Conservation (phyloP, 2,329 filamentous ascomycete genomes). For the Fusarium tanahbumbuense region DNA sequence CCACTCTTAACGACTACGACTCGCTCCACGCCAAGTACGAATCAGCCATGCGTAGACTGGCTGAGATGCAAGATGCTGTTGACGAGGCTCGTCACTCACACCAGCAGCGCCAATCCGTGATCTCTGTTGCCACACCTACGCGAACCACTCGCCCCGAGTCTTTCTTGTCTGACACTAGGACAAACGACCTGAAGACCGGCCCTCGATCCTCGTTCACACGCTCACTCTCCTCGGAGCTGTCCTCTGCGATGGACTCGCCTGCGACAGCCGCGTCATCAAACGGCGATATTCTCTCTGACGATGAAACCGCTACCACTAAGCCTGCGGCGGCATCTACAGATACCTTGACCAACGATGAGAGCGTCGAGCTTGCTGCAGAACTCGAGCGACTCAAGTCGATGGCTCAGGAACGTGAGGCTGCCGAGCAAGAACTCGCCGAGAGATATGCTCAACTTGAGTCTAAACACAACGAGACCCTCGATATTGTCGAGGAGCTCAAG, state of each 20-base stretch:
- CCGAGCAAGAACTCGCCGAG: conserved; percentile 76
- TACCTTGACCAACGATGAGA: conserved; percentile 53
- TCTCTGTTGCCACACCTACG: conserved; percentile 64
- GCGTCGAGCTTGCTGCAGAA: conserved; percentile 69
- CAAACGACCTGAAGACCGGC: conserved; percentile 75
- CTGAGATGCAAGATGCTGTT: conserved; percentile 85
- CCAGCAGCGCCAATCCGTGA: conserved; percentile 65
- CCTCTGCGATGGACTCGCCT: conserved; percentile 83
- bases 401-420: conserved; percentile 80
- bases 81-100: conserved; percentile 79
- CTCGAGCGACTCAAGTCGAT: conserved; percentile 77
- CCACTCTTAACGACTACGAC: conserved; percentile 83
- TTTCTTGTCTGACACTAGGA: conserved; percentile 84
- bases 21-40: conserved; percentile 89
- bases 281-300: conserved; percentile 59
- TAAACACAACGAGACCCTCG: conserved; percentile 83
- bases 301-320: conserved; percentile 60
- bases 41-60: conserved; percentile 82
- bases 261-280: conserved; percentile 72
- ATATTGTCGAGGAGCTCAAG: conserved; percentile 91
- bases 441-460: conserved; percentile 87
- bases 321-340: conserved; percentile 51
- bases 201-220: conserved; percentile 78
- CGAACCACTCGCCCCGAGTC: conserved; percentile 74
- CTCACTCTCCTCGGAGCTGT: conserved; percentile 94